Conservation (phyloP, 78 protist species). For the Thecamonas trahens region DNA sequence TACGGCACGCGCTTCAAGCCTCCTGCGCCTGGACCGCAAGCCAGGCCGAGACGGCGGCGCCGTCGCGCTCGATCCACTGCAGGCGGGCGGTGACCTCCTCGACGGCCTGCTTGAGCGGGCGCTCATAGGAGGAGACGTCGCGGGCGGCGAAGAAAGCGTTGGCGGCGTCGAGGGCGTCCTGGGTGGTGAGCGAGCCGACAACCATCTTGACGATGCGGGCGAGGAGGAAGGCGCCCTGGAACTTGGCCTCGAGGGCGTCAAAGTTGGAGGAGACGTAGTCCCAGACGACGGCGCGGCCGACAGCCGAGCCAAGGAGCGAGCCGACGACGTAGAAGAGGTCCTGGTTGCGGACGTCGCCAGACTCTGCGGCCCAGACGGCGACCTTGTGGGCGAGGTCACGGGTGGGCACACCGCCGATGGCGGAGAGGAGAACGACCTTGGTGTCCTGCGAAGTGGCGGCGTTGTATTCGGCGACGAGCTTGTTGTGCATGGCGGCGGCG, state of each 20-base stretch:
- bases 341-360: constrained; percentile 24
- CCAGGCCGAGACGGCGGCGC: constrained; percentile 4
- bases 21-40: no score
- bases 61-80: constrained; percentile 24
- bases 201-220: background rate
- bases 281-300: background rate
- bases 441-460: background rate
- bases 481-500: background rate
- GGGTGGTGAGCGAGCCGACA: background rate
- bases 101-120: constrained; percentile 23
- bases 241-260: background rate
- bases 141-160: constrained; percentile 8
- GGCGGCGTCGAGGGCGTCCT: background rate
- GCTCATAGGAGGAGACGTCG: background rate
- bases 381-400: background rate
- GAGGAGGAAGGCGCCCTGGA: constrained; percentile 2
- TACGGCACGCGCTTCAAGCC: no score
- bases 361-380: background rate
- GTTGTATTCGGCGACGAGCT: background rate
- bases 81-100: constrained; percentile 11
- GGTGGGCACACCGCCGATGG: background rate
- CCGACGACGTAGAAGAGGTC: constrained; percentile 2
- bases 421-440: no score
- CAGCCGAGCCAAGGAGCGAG: background rate
- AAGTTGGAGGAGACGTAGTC: constrained; percentile 13